These are phyloP conservation scores for Macrophomina pseudophaseolina DNA, from an alignment of 2,329 filamentous ascomycete species.

Conservation along the genomic window DNA sequence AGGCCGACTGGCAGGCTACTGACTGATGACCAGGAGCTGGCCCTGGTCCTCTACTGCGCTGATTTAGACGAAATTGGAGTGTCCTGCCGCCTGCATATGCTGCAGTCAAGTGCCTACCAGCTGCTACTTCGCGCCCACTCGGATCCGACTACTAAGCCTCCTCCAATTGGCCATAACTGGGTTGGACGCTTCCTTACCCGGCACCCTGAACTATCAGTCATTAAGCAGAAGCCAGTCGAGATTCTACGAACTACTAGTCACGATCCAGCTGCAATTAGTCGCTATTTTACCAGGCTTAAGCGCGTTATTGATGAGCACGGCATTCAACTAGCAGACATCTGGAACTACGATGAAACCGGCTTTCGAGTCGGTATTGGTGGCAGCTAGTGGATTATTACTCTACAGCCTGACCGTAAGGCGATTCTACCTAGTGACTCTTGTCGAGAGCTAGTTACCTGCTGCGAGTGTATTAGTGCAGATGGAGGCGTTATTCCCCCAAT, in stretches of 20 bases:
- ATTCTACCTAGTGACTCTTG: constrained; percentile 5
- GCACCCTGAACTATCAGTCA: not conserved
- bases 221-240: not conserved
- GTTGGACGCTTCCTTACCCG: not conserved
- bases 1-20: not conserved
- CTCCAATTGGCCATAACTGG: not conserved
- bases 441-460: constrained; percentile 27
- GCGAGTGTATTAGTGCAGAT: constrained; percentile 26
- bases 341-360: constrained; percentile 30
- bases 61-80: not conserved
- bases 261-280: not conserved
- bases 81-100: not conserved
- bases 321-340: constrained; percentile 29
- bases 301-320: constrained; percentile 26
- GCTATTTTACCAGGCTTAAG: not conserved
- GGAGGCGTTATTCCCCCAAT: constrained; percentile 29
- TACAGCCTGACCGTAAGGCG: constrained; percentile 24
- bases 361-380: constrained; percentile 28
- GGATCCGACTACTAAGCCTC: not conserved
- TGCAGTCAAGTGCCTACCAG: not conserved
- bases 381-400: constrained; percentile 22
- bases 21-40: not conserved
- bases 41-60: not conserved
- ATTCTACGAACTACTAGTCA: not conserved
- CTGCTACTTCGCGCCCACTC: not conserved